phyloP scores from a whole-genome alignment of 2,329 filamentous ascomycete species.

The Huntiella savannae region DNA sequence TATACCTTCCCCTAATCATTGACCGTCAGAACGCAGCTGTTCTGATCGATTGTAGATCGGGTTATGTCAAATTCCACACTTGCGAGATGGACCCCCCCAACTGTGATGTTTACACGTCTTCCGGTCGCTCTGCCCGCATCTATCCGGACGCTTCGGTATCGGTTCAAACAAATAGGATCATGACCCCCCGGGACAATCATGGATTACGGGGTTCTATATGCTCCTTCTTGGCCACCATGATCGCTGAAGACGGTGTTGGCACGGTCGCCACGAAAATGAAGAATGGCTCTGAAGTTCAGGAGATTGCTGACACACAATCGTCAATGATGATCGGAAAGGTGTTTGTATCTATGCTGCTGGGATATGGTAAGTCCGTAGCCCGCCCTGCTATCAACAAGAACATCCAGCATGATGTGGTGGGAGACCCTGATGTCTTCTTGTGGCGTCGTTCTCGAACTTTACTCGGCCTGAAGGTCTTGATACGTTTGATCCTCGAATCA shows the following conservation, averaged over 20 bases:
- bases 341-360: constrained; percentile 21
- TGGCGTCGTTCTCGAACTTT: constrained; percentile 36
- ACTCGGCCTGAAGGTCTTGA: constrained; percentile 32
- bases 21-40: too few relatives aligned
- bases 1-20: too few relatives aligned
- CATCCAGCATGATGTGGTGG: constrained; percentile 35
- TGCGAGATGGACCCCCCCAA: constrained; percentile 18
- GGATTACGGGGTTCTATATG: too few relatives aligned
- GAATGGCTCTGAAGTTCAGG: constrained; percentile 18
- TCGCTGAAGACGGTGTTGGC: constrained; percentile 13
- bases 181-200: too few relatives aligned
- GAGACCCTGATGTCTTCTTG: constrained; percentile 16
- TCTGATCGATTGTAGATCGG: too few relatives aligned
- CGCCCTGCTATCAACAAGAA: constrained; percentile 25
- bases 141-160: constrained; percentile 16
- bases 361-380: constrained; percentile 16
- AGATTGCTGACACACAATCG: constrained; percentile 29
- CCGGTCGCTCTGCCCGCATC: constrained; percentile 16
- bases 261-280: constrained; percentile 19
- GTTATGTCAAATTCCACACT: too few relatives aligned
- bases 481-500: constrained; percentile 20
- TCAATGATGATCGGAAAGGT: constrained; percentile 34
- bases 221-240: constrained; percentile 16
- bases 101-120: constrained; percentile 13
- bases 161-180: too few relatives aligned